Percentiles rank a stretch among this genome's conserved stretches.
These are phyloP conservation scores for Bondarzewia mesenterica DNA, from an alignment of 1,284 basidiomycete species.

Conservation along the genomic window DNA sequence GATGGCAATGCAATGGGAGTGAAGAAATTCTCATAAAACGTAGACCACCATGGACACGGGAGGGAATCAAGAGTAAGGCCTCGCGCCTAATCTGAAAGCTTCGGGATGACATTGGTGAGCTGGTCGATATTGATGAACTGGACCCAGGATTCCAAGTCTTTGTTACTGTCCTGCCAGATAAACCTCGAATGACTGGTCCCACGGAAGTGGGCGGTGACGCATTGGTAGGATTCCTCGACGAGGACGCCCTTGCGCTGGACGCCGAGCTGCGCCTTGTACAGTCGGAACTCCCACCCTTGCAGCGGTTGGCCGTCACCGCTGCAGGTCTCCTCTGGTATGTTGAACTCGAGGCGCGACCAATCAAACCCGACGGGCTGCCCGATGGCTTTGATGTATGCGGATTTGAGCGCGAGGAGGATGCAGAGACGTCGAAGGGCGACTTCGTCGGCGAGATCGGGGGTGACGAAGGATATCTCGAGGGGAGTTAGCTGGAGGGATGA, in stretches of 20 bases:
- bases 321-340: constrained; percentile 53
- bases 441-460: constrained; percentile 45
- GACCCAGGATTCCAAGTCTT: constrained; percentile 66
- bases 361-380: constrained; percentile 75
- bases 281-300: constrained; percentile 74
- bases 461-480: constrained; percentile 48
- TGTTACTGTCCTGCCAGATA: constrained; percentile 59
- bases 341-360: constrained; percentile 70
- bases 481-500: constrained; percentile 43
- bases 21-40: too few relatives aligned
- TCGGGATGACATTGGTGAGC: constrained; percentile 67
- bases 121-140: constrained; percentile 78
- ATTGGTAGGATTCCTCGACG: constrained; percentile 63
- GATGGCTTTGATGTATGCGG: constrained; percentile 73
- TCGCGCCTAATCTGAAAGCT: constrained; percentile 43
- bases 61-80: background rate
- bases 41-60: background rate
- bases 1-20: background rate
- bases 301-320: constrained; percentile 59
- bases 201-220: constrained; percentile 67
- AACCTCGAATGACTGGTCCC: constrained; percentile 55
- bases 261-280: constrained; percentile 66
- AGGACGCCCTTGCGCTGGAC: constrained; percentile 39
- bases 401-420: constrained; percentile 67
- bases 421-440: constrained; percentile 62